Percentiles rank a stretch among this genome's conserved stretches.
phyloP scores from a whole-genome alignment of 2,329 filamentous ascomycete species.

The Fusarium ramigenum region DNA sequence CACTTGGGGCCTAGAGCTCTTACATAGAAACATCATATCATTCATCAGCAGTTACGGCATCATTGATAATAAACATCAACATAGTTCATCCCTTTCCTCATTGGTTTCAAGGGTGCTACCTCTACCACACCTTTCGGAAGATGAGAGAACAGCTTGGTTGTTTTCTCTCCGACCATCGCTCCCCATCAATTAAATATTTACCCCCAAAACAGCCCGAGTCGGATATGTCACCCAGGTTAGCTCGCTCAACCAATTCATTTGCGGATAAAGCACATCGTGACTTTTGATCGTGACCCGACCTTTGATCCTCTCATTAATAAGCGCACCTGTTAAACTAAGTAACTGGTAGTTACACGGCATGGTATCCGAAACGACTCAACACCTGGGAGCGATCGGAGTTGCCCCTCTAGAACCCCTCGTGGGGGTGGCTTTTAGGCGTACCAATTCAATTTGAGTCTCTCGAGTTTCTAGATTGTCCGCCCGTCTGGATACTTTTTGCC shows the following conservation, averaged over 20 bases:
- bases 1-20: not conserved
- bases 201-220: not conserved
- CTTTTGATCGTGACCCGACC: not conserved
- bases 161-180: slow-evolving; percentile 22
- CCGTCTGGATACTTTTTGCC: slow-evolving; percentile 18
- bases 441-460: slow-evolving; percentile 27
- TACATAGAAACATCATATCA: slow-evolving; percentile 31
- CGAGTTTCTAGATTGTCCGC: not conserved
- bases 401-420: slow-evolving; percentile 32
- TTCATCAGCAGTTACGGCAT: slow-evolving; percentile 37
- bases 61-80: slow-evolving; percentile 34
- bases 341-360: slow-evolving; percentile 6
- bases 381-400: slow-evolving; percentile 22
- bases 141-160: not conserved
- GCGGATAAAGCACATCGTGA: not conserved
- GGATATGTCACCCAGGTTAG: slow-evolving; percentile 5
- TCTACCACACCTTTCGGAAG: slow-evolving; percentile 23
- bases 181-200: slow-evolving; percentile 1
- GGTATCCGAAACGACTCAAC: slow-evolving; percentile 30
- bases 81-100: slow-evolving; percentile 22
- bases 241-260: slow-evolving; percentile 31
- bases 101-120: slow-evolving; percentile 21
- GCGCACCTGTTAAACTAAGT: slow-evolving; percentile 11
- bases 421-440: slow-evolving; percentile 27
- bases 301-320: slow-evolving; percentile 12